Evolutionary conservation across 2,329 filamentous ascomycete species (phyloP).

Genomic region (Cadophora luteo-olivacea): DNA sequence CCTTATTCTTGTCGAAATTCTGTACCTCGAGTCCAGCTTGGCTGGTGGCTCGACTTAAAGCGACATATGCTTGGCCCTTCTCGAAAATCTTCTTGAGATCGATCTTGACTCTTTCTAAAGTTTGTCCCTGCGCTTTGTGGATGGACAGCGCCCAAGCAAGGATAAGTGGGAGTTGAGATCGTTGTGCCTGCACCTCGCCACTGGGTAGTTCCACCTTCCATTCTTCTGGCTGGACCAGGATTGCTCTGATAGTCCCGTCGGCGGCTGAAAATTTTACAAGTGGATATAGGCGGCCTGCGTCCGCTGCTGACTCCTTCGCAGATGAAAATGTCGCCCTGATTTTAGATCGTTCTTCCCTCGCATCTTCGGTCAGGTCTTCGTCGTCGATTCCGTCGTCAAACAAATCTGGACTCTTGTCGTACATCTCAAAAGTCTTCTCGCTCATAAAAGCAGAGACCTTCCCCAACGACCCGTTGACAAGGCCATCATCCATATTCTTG

Average conservation of each 20-base stretch:
- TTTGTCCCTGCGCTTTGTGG: constrained; percentile 97
- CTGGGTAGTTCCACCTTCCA: constrained; percentile 99
- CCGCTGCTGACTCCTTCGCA: constrained; percentile 46
- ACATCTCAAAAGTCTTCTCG: constrained; percentile 65
- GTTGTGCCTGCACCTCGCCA: constrained; percentile 89
- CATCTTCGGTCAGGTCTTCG: constrained; percentile 51
- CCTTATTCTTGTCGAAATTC: constrained; percentile 86
- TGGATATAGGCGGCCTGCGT: constrained; percentile 70
- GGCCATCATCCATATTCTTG: constrained; percentile 93
- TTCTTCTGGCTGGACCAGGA: constrained; percentile 84
- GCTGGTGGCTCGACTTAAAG: constrained; percentile 87
- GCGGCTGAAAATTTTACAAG: constrained; percentile 83
- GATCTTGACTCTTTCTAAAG: constrained; percentile 86
- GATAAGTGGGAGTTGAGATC: constrained; percentile 84
- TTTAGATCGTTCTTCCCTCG: constrained; percentile 50
- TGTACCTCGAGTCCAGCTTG: constrained; percentile 88
- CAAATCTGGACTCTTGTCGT: constrained; percentile 62
- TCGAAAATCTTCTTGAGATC: constrained; percentile 93
- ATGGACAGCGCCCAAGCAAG: constrained; percentile 97
- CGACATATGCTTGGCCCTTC: constrained; percentile 97
- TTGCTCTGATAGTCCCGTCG: constrained; percentile 76
- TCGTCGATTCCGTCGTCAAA: constrained; percentile 56
- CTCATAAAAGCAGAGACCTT: constrained; percentile 84
- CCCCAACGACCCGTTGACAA: constrained; percentile 94
- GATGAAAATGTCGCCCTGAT: constrained; percentile 52